These are phyloP conservation scores for Leccinum solheimii DNA, from an alignment of 1,284 basidiomycete species.

Conservation along the genomic window DNA sequence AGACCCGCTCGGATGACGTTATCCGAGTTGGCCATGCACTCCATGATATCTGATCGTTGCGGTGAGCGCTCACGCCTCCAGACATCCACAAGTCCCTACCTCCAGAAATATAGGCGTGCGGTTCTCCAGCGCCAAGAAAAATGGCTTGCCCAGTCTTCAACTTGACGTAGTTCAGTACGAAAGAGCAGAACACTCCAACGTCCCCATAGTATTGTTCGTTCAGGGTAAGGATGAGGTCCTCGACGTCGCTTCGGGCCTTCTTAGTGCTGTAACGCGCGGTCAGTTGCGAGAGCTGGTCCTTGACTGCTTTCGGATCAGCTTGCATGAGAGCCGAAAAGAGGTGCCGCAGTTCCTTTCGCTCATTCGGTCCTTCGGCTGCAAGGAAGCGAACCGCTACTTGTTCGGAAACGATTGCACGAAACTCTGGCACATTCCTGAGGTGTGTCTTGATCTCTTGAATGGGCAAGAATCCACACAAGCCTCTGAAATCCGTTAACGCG, in stretches of 20 bases:
- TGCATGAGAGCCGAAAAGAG: constrained; percentile 88
- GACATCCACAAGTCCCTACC: constrained; percentile 47
- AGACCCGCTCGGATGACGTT: constrained; percentile 99
- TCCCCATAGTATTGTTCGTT: constrained; percentile 88
- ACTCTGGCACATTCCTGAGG: constrained; percentile 76
- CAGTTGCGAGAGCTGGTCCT: constrained; percentile 58
- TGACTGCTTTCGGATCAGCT: constrained; percentile 54
- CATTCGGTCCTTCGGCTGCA: constrained; percentile 46
- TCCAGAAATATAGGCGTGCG: constrained; percentile 94
- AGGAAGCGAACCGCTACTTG: constrained; percentile 51
- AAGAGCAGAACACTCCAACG: constrained; percentile 93
- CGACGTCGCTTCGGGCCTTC: constrained; percentile 47
- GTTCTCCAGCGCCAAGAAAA: constrained; percentile 94
- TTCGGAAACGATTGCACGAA: constrained; percentile 69
- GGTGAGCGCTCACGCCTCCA: constrained; percentile 9
- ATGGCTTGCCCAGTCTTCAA: constrained; percentile 87
- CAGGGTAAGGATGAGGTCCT: constrained; percentile 71
- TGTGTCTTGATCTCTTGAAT: constrained; percentile 68
- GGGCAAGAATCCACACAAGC: constrained; percentile 90
- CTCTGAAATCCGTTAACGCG: constrained; percentile 88
- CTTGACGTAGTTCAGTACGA: constrained; percentile 85
- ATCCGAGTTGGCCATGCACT: constrained; percentile 98
- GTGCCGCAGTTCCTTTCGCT: constrained; percentile 46
- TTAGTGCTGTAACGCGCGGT: constrained; percentile 61
- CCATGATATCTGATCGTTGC: constrained; percentile 79